Evolutionary conservation across 202 grass and related monocot species (phyloP), one percentile per base, ranked within the genome.

Genomic region (Hordeum pubiflorum): DNA sequence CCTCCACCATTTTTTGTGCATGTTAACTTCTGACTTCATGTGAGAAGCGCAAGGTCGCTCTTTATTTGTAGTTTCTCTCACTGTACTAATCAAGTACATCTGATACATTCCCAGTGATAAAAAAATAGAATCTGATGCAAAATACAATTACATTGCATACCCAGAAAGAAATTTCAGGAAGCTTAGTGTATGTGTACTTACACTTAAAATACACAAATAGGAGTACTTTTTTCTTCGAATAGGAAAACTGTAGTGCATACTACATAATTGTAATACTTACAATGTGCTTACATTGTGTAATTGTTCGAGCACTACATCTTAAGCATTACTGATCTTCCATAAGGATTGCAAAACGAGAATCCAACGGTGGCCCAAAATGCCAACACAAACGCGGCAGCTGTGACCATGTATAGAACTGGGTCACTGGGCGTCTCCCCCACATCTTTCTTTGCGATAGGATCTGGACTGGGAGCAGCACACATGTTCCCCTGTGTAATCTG

Each of bases 291-390:
- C 26, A 27, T 27, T 27, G 40, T 48, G 14, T 41, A 41, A 41
- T 14, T 5, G 7, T 7, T 39, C 36, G 8, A 39, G 37, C 9
- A 72, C 7, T 83, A 83, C 7, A 76, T 0, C 23, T 8, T 43
- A 54, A 84, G 74, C 10, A 86, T 63, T 3, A 65, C 2, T 11
- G 9, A 17, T 6, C 44, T 67, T 1, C 73, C 60, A 0, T 33
- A 62, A 0, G 58, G 15, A 64, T 74, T 36, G 4, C 0, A 83
- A 29, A 83, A 26, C 0, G 18, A 2, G 75, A 83, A 83, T 0
- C 66, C 67, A 48, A 79, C 3, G 3, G 80, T 87, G n/a, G 27
- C 37, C 86, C 79, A 83, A 44, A 67, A 87, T 37, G 80, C 10
- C 15, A 83, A 11, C 0, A 79, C 60, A 21, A 83, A 79, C 1